Base-by-base conservation (phyloP, 331 rosid species). In the Dryas integrifolia region DNA sequence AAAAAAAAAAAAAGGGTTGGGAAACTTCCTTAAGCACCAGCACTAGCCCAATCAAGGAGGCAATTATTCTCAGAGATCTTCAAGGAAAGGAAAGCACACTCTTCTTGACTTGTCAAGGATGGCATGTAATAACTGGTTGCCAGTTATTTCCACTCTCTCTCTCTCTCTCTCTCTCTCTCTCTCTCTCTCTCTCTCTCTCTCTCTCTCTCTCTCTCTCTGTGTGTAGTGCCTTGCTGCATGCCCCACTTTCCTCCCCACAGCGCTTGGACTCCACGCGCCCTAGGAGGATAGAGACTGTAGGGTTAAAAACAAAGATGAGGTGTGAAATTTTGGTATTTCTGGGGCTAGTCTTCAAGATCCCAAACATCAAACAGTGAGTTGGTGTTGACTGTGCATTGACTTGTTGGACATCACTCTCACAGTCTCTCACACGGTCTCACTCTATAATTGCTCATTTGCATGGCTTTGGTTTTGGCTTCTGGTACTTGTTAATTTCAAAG, bases 291-390 rank as follows among this genome's bases (percentile, higher is more conserved):
- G 50, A 7, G 50, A 62, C 26, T 52, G 58, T 52, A 6, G 60
- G 12, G 30, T 48, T 26, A 24, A 21, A 70, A 65, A 65, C 35
- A 44, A 65, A 46, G 6, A 16, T 41, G 61, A 10, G 26, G 7
- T 14, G 39, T 41, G 3, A 14, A 35, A 67, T 2, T 6, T 49
- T 13, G 58, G 67, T 14, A 13, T 16, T 1, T 39, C 74, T 80
- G 85, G 86, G 89, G 77, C 81, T 89, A 83, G 88, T 86, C 88
- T 83, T 79, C 68, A 68, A 86, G 85, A 83, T 88, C 83, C 89
- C 87, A 82, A 13, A 5, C 26, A 49, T 49, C 47, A 70, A 10
- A n/a, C 35, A 10, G 60, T 21, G 44, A 46, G 77, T 69, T 58
- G 63, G 21, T 57, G 64, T 69, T 84, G 59, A 75, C 85, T 71